Evolutionary conservation across 129 eudicot species (phyloP).

Genomic region (Escallonia herrerae): DNA sequence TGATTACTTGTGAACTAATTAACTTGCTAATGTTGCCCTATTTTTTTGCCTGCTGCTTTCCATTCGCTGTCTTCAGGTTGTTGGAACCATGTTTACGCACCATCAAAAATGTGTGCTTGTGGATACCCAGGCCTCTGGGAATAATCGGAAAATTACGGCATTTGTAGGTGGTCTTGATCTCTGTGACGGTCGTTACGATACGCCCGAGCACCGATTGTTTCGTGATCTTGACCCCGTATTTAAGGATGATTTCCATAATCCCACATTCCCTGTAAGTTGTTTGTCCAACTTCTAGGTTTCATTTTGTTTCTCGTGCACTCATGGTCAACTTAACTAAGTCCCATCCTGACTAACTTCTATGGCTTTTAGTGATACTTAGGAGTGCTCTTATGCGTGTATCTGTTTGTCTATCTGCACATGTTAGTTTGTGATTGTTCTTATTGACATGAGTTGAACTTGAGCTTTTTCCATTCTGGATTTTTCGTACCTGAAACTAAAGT

Average conservation of each 20-base stretch:
- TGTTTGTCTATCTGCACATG: too few relatives aligned
- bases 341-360: not conserved
- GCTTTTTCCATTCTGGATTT: not conserved
- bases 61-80: conserved; percentile 44
- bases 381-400: not conserved
- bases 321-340: not conserved
- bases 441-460: too few relatives aligned
- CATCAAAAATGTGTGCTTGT: conserved; percentile 97
- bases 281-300: conserved; percentile 12
- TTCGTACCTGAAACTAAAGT: not conserved
- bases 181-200: conserved; percentile 98
- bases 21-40: conserved; percentile 1
- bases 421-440: too few relatives aligned
- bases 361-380: not conserved
- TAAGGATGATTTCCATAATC: conserved; percentile 77
- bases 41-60: conserved; percentile 13
- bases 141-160: conserved; percentile 68
- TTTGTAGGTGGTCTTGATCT: conserved; percentile 94
- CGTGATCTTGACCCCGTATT: conserved; percentile 70
- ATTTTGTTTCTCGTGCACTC: not conserved
- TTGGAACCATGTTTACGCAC: conserved; percentile 81
- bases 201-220: conserved; percentile 84
- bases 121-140: conserved; percentile 75
- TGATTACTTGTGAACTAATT: conserved; percentile 1
- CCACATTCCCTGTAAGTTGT: conserved; percentile 62